Evolutionary conservation across 2,329 filamentous ascomycete species (phyloP).

Genomic region (Talaromyces albobiverticillius): DNA sequence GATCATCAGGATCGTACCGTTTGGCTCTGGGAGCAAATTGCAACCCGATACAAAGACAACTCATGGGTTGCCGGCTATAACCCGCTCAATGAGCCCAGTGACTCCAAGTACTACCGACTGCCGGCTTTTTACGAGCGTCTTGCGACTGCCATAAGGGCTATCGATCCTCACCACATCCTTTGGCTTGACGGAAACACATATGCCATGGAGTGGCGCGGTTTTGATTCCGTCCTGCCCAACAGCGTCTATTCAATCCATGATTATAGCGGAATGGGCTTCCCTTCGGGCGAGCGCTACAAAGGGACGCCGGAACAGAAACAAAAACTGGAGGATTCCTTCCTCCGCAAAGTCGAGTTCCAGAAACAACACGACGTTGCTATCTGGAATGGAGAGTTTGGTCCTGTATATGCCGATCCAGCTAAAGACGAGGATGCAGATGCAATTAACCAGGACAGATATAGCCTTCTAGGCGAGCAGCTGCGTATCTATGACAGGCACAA

Average conservation of each 20-base stretch:
- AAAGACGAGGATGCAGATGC: constrained; percentile 31
- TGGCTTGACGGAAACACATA: constrained; percentile 47
- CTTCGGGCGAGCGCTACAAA: constrained; percentile 38
- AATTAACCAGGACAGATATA: constrained; percentile 45
- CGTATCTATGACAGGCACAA: constrained; percentile 52
- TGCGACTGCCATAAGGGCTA: constrained; percentile 45
- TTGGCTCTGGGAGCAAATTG: constrained; percentile 50
- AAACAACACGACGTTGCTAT: constrained; percentile 39
- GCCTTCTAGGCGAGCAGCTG: constrained; percentile 48
- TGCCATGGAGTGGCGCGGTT: constrained; percentile 45
- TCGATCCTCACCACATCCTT: constrained; percentile 48
- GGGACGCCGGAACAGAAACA: constrained; percentile 41
- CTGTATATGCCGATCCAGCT: constrained; percentile 36
- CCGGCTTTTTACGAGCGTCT: constrained; percentile 47
- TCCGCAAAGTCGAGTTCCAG: constrained; percentile 51
- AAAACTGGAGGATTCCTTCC: constrained; percentile 41
- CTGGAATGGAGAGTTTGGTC: constrained; percentile 32
- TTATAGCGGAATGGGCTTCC: constrained; percentile 45
- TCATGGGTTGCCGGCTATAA: constrained; percentile 53
- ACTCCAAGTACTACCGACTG: constrained; percentile 46
- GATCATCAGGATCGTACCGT: constrained; percentile 51
- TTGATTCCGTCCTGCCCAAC: constrained; percentile 44
- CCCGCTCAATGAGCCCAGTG: constrained; percentile 52
- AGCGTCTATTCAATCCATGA: constrained; percentile 47
- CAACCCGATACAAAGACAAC: constrained; percentile 44